Evolutionary conservation across 805 yeast genomes (phyloP), one percentile per base, ranked within the genome.

Genomic region (Kurtzmaniella fragi): DNA sequence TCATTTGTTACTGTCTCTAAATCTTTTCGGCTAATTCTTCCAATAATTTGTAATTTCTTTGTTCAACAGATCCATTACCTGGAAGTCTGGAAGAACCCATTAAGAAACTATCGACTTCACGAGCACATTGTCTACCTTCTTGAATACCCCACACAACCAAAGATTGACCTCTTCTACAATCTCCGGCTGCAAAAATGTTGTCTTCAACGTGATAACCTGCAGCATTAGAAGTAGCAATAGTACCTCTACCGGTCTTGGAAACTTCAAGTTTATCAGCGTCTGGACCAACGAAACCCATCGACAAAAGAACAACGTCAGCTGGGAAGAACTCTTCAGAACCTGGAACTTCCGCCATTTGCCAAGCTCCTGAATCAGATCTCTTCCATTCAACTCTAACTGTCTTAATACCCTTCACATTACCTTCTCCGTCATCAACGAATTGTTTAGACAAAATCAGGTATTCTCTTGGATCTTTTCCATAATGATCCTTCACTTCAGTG

Each of bases 81-180:
- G 99, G 98, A 54, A 93, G 75, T 56, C 84, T 75, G 15, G 95
- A 75, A 46, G 76, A 64, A 17, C 91, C 90, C 80, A 81, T 79
- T 61, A 91, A 72, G 61, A 62, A 84, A 50, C 71, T 62, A 59
- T 91, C 99, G 46, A 91, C 95, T 52, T 87, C 89, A 50, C 96
- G 77, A 28, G 99, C 99, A 78, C 96, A 89, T 67, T 91, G 96
- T 72, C 98, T 82, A 50, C 99, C 99, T 69, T 91, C 99, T 70
- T 93, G 98, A 52, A 91, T 91, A 69, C 98, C 99, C 98, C 98
- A 93, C 40, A 91, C 99, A 61, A 91, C 91, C 62, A 91, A 77
- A 2, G 96, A 87, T 72, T 91, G 99, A 23, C 99, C 99, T 69
- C 98, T 82, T 74, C 99, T 84, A 70, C 98, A 93, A 65, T 91